Evolutionary conservation across 345 rosid genomes (phyloP).

Genomic region (Brassica rapa): DNA sequence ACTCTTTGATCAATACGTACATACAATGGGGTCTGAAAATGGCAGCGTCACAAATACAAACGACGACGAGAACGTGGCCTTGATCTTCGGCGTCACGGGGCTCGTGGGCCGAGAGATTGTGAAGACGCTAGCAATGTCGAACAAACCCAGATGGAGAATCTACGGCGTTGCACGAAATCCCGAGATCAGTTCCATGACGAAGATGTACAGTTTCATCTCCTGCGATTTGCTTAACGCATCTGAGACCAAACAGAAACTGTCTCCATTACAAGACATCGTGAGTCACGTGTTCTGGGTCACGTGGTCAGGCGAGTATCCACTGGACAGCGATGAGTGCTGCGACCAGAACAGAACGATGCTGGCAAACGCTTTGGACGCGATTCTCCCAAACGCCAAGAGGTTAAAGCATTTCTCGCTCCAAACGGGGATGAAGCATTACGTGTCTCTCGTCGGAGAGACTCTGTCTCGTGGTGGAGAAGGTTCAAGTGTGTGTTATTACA

Average conservation of each 20-base stretch:
- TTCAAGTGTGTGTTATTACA: constrained; percentile 33
- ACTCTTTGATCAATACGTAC: constrained; percentile 4
- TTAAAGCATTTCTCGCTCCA: constrained; percentile 80
- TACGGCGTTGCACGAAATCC: constrained; percentile 75
- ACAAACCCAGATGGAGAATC: constrained; percentile 65
- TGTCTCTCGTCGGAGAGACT: constrained; percentile 46
- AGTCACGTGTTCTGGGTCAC: constrained; percentile 89
- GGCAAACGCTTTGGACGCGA: constrained; percentile 59
- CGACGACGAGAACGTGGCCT: constrained; percentile 53
- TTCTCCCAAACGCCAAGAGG: constrained; percentile 53
- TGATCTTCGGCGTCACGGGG: constrained; percentile 84
- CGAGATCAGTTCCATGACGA: constrained; percentile 44
- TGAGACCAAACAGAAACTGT: constrained; percentile 54
- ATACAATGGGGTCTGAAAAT: constrained; percentile 46
- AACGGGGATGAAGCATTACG: constrained; percentile 86
- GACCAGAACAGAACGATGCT: constrained; percentile 70
- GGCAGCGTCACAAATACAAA: constrained; percentile 4
- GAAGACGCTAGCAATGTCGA: constrained; percentile 46
- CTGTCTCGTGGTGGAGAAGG: constrained; percentile 22
- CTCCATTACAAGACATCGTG: constrained; percentile 47
- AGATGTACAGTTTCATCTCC: constrained; percentile 63
- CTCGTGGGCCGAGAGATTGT: constrained; percentile 82
- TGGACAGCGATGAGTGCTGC: constrained; percentile 63
- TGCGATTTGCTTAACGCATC: constrained; percentile 67
- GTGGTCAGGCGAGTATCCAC: constrained; percentile 66